Conservation (phyloP, 768 basidiomycete species). For the Boletus subcaerulescens region DNA sequence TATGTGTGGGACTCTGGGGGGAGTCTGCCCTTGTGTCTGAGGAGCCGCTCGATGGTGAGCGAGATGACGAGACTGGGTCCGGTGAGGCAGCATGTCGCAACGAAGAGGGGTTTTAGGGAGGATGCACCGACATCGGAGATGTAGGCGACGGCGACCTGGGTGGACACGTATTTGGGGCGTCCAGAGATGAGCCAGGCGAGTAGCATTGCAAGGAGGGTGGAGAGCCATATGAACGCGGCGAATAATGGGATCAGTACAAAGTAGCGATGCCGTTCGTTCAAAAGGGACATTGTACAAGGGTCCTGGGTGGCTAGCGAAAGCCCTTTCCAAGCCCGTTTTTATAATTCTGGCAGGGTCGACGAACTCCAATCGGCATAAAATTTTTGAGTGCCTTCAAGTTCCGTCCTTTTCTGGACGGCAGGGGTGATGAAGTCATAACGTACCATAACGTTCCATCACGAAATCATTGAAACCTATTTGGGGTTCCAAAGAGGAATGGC, state of each 20-base stretch:
- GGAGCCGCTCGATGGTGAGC: slow-evolving; percentile 57
- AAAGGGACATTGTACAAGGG: slow-evolving; percentile 12
- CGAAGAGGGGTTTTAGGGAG: slow-evolving; percentile 71
- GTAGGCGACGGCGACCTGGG: slow-evolving; percentile 60
- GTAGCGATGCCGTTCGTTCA: slow-evolving; percentile 43
- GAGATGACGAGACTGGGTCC: slow-evolving; percentile 59
- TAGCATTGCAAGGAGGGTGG: slow-evolving; percentile 68
- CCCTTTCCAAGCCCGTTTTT: neutral
- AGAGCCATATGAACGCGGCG: slow-evolving; percentile 64
- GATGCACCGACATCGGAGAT: slow-evolving; percentile 79
- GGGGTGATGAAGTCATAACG: neutral
- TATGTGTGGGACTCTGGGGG: slow-evolving; percentile 53
- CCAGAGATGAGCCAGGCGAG: slow-evolving; percentile 71
- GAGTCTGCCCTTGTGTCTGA: slow-evolving; percentile 69
- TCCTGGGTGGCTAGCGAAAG: neutral
- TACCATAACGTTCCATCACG: too few relatives aligned
- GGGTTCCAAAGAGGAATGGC: neutral
- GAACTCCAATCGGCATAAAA: too few relatives aligned
- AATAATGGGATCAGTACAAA: slow-evolving; percentile 66
- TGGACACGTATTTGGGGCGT: slow-evolving; percentile 46
- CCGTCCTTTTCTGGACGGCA: neutral
- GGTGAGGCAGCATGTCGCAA: slow-evolving; percentile 63
- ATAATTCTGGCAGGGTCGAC: neutral
- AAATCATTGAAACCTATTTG: too few relatives aligned
- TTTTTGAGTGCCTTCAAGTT: neutral